Percentiles rank a stretch among this genome's conserved stretches.
Conservation (phyloP, 2,329 filamentous ascomycete genomes). For the Colletotrichum sp. region DNA sequence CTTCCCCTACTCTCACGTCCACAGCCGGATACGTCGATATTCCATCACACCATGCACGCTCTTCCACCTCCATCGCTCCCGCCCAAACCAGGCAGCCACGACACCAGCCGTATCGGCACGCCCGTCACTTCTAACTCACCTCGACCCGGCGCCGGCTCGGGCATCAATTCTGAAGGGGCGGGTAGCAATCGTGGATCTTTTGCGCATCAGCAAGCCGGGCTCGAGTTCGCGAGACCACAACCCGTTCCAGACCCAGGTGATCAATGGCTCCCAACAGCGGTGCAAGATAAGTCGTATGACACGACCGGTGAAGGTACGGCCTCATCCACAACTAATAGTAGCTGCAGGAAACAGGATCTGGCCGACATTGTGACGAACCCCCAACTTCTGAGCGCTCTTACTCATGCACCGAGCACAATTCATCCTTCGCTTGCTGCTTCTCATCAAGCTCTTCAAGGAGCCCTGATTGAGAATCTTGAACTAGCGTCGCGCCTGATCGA, state of each 20-base stretch:
- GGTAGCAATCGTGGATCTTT: not conserved
- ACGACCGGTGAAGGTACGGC: conserved; percentile 34
- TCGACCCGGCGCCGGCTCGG: not conserved
- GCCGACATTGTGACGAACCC: conserved; percentile 70
- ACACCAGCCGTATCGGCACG: conserved; percentile 70
- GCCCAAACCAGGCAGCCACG: conserved; percentile 74
- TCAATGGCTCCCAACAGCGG: conserved; percentile 77
- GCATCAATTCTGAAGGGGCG: conserved; percentile 21
- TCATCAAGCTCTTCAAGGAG: conserved; percentile 65
- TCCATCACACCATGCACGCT: not conserved
- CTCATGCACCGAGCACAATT: conserved; percentile 67
- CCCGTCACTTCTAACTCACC: conserved; percentile 56
- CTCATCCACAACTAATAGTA: not conserved
- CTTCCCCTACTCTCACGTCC: not conserved
- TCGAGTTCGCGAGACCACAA: conserved; percentile 29
- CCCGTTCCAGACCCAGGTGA: conserved; percentile 64
- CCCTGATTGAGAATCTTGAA: conserved; percentile 74
- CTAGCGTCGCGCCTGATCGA: conserved; percentile 68
- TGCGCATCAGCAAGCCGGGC: not conserved
- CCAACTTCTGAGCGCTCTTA: conserved; percentile 74
- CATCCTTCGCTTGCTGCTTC: conserved; percentile 76
- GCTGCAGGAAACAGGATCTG: conserved; percentile 76
- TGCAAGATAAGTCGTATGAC: conserved; percentile 80
- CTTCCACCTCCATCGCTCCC: conserved; percentile 68
- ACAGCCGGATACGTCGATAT: not conserved